These are phyloP conservation scores for Meira nashicola DNA, from an alignment of 1,284 basidiomycete genomes.

Conservation along the genomic window DNA sequence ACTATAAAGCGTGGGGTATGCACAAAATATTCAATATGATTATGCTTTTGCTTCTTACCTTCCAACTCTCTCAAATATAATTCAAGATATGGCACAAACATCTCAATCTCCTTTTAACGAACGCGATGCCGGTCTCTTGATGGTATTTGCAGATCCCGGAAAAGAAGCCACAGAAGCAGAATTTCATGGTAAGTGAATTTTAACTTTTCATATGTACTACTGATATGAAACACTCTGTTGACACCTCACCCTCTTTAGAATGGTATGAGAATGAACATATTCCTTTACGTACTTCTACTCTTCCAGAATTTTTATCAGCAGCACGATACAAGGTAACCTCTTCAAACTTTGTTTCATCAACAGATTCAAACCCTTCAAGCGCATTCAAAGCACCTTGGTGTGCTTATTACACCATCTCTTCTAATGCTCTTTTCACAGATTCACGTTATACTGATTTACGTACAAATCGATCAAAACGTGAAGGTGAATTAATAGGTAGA, in stretches of 20 bases:
- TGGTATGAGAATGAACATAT: constrained; percentile 56
- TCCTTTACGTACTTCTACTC: constrained; percentile 44
- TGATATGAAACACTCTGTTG: not conserved
- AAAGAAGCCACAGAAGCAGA: constrained; percentile 30
- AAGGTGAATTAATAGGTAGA: constrained; percentile 50
- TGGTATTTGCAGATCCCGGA: constrained; percentile 48
- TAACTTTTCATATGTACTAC: not conserved
- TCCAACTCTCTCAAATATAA: constrained; percentile 5
- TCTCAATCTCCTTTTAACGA: constrained; percentile 9
- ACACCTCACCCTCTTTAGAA: constrained; percentile 22
- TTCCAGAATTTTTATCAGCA: constrained; percentile 19
- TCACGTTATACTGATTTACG: constrained; percentile 48
- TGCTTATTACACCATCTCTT: constrained; percentile 52
- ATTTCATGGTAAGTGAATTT: constrained; percentile 36
- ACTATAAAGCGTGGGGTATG: no score
- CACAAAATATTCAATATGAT: no score
- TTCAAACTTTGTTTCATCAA: not conserved
- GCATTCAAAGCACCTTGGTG: constrained; percentile 34
- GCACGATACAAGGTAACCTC: constrained; percentile 17
- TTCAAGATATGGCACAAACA: not conserved
- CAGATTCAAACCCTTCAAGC: not conserved
- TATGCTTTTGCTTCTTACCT: no score
- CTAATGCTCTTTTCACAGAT: constrained; percentile 46
- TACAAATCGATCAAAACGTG: constrained; percentile 46
- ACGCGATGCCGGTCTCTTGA: constrained; percentile 37